Base-by-base conservation (phyloP, 1,284 basidiomycete genomes). In the Amylostereum chailletii region DNA sequence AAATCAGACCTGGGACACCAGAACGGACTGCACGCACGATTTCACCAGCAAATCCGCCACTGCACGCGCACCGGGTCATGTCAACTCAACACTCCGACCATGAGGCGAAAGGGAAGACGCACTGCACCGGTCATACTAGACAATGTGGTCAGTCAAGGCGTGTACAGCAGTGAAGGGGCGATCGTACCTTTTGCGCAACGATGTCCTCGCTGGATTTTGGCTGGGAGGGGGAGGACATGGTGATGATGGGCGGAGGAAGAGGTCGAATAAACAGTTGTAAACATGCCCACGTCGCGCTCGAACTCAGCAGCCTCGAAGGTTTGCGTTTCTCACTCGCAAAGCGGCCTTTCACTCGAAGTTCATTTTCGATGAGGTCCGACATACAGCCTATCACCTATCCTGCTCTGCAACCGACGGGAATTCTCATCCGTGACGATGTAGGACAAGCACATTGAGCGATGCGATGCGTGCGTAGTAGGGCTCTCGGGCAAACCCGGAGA, bases 71-170 rank as follows among this genome's bases (percentile, higher is more conserved):
- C 45, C 48, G 42, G 39, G 58, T 59, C 55, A 61, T 55, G 47
- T 42, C 47, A 47, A 39, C 27, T 42, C 42, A 43, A 1, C 27
- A 38, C 45, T 40, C 29, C 37, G 36, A 34, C 33, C 33, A 43
- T 6, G 42, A 33, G 53, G 10, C 37, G 48, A 8, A 26, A 43
- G 52, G 51, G 43, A 41, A 45, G 29, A 89, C 90, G 57, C 74
- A 94, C 90, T 62, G 67, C 92, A 94, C 62, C 90, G 89, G 74
- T 94, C 92, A 73, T 92, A 94, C 91, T 94, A 56, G 7, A 34
- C 34, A 49, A 3, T 26, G 40, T 32, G 39, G 40, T 50, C 8
- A 55, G 49, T 49, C 32, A 5, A 19, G 11, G 19, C 3, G 37
- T 45, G 42, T 37, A n/a, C 2, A 11, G 46, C 40, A 46, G 2